phyloP scores from a whole-genome alignment of 495 filamentous ascomycete genomes.

The Lophium mytilinum region DNA sequence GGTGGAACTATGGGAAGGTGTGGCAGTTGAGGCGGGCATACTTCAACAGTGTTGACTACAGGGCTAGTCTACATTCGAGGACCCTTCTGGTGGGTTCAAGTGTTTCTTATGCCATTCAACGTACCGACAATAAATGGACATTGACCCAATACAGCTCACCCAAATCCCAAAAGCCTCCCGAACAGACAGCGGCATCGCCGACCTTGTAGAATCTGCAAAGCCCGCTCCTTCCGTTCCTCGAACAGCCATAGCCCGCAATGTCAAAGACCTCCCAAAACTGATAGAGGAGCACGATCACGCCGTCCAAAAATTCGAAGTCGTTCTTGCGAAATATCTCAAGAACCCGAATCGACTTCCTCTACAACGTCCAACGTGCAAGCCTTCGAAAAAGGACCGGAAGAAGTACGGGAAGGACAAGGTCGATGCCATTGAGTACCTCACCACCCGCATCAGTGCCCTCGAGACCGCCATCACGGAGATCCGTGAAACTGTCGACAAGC shows the following conservation, averaged over 20 bases:
- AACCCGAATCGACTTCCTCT: conserved; percentile 71
- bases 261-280: conserved; percentile 72
- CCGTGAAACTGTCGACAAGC: conserved; percentile 68
- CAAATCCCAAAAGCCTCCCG: conserved; percentile 3
- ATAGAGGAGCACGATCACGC: conserved; percentile 73
- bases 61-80: conserved; percentile 9
- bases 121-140: background rate
- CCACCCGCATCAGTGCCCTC: conserved; percentile 68
- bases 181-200: conserved; percentile 5
- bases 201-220: conserved; percentile 7
- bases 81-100: conserved; percentile 3
- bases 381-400: conserved; percentile 24
- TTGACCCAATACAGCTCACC: conserved; percentile 43
- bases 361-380: conserved; percentile 64
- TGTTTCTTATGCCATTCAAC: background rate
- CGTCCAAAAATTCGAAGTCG: conserved; percentile 72
- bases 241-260: conserved; percentile 78
- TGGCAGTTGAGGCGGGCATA: background rate
- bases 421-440: conserved; percentile 92
- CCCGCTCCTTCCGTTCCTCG: conserved; percentile 40
- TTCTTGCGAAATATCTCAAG: conserved; percentile 79
- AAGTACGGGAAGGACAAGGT: conserved; percentile 47
- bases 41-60: conserved; percentile 6
- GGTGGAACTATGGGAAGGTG: conserved; percentile 6
- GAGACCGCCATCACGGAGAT: conserved; percentile 79